A percentile compares a stretch with the other conserved stretches of the same genome.
Evolutionary conservation across 75 land plant species (phyloP).

Genomic region (Cryptomeria japonica): DNA sequence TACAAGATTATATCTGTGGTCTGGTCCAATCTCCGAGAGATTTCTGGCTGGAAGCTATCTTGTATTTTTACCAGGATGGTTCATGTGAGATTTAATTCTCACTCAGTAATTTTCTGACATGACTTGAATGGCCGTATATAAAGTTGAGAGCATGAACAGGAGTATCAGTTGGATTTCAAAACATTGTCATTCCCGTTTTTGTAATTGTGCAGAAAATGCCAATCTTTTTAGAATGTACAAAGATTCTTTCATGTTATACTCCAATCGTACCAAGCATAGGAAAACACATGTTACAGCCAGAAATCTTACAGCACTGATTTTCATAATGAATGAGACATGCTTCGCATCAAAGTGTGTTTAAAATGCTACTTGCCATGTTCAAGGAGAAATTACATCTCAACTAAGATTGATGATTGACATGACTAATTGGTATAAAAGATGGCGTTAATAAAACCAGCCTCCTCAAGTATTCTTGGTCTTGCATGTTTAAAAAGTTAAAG

Average conservation of each 20-base stretch:
- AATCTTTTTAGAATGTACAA: background rate
- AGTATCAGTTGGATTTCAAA: background rate
- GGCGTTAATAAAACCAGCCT: background rate
- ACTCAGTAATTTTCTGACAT: background rate
- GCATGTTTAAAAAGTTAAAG: background rate
- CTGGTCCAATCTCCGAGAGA: background rate
- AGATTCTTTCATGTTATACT: background rate
- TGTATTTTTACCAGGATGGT: background rate
- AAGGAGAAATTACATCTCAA: background rate
- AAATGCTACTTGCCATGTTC: background rate
- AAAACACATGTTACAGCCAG: background rate
- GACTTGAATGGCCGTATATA: background rate
- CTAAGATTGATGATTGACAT: background rate
- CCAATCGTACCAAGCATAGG: background rate
- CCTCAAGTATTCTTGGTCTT: background rate
- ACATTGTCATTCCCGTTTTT: background rate
- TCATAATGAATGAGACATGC: background rate
- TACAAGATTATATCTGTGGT: background rate
- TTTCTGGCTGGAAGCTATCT: background rate
- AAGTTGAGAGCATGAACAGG: background rate
- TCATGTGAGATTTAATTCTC: background rate
- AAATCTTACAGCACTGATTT: background rate
- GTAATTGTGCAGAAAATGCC: background rate
- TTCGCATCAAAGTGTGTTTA: background rate
- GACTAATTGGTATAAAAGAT: background rate